Conservation (phyloP, 495 filamentous ascomycete genomes). For the Tuber brumale region DNA sequence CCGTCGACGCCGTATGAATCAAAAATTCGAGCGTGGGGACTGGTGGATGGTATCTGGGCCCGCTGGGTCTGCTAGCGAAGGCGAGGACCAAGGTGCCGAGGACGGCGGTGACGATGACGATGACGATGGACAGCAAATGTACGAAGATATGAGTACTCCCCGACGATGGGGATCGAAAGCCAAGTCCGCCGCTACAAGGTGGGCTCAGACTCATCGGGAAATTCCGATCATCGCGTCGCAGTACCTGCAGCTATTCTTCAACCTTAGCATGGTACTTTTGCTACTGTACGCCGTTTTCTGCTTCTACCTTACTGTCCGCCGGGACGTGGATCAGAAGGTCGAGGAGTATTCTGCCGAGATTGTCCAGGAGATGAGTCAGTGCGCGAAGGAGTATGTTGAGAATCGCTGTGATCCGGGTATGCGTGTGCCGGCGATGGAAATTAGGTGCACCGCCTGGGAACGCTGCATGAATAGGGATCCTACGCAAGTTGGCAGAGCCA, state of each 20-base stretch:
- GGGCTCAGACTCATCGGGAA: conserved; percentile 56
- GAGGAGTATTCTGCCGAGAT: conserved; percentile 57
- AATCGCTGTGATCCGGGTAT: conserved; percentile 62
- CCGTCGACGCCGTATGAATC: conserved; percentile 48
- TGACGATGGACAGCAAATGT: conserved; percentile 42
- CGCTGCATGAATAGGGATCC: conserved; percentile 77
- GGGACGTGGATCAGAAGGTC: conserved; percentile 67
- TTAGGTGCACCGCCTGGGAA: conserved; percentile 69
- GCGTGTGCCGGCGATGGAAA: conserved; percentile 66
- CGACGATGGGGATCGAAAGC: conserved; percentile 51
- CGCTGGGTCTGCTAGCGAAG: conserved; percentile 38
- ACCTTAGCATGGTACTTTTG: conserved; percentile 60
- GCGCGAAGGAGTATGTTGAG: conserved; percentile 59
- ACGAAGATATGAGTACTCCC: conserved; percentile 30
- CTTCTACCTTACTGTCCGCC: conserved; percentile 62
- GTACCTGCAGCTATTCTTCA: conserved; percentile 76
- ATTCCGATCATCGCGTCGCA: conserved; percentile 80
- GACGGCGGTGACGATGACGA: conserved; percentile 41
- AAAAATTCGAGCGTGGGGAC: conserved; percentile 31
- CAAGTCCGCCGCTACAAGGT: conserved; percentile 59
- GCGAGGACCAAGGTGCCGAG: conserved; percentile 42
- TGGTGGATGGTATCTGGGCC: conserved; percentile 1
- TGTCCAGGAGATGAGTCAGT: conserved; percentile 64
- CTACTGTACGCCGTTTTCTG: conserved; percentile 65
- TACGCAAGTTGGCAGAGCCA: conserved; percentile 57